Evolutionary conservation across 768 basidiomycete species (phyloP).

Genomic region (Pluteus cervinus): DNA sequence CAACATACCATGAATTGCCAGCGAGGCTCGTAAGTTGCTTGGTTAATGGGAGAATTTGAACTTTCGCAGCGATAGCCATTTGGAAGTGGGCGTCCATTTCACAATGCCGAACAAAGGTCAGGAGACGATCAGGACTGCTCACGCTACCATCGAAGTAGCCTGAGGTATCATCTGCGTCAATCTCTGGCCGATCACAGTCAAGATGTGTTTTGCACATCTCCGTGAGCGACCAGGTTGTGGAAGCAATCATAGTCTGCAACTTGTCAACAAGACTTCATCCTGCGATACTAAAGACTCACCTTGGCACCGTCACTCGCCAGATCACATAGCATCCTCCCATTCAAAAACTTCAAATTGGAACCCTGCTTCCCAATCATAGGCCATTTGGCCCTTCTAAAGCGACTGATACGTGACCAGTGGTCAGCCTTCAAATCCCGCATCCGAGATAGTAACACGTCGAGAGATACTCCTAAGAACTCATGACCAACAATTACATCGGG

Average conservation of each 20-base stretch:
- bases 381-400: constrained; percentile 82
- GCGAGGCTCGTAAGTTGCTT: constrained; percentile 92
- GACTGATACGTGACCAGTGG: constrained; percentile 90
- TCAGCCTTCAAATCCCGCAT: constrained; percentile 89
- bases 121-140: constrained; percentile 65
- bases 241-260: constrained; percentile 85
- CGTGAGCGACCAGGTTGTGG: constrained; percentile 96
- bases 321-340: constrained; percentile 86
- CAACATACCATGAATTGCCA: constrained; percentile 87
- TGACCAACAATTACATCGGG: constrained; percentile 95
- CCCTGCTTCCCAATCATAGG: constrained; percentile 78
- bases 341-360: constrained; percentile 75
- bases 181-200: constrained; percentile 82
- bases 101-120: constrained; percentile 89
- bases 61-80: constrained; percentile 93
- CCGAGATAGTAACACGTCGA: constrained; percentile 87
- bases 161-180: constrained; percentile 93
- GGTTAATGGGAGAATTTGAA: constrained; percentile 90
- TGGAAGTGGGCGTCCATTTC: constrained; percentile 95
- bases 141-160: constrained; percentile 83
- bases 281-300: constrained; percentile 33
- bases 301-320: constrained; percentile 93
- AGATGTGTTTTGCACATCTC: constrained; percentile 96
- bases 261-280: neutral
- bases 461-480: constrained; percentile 84